A percentile compares a stretch with the other conserved stretches of the same genome.
phyloP scores from a whole-genome alignment of 2,329 filamentous ascomycete species.

The Xylaria sp. region DNA sequence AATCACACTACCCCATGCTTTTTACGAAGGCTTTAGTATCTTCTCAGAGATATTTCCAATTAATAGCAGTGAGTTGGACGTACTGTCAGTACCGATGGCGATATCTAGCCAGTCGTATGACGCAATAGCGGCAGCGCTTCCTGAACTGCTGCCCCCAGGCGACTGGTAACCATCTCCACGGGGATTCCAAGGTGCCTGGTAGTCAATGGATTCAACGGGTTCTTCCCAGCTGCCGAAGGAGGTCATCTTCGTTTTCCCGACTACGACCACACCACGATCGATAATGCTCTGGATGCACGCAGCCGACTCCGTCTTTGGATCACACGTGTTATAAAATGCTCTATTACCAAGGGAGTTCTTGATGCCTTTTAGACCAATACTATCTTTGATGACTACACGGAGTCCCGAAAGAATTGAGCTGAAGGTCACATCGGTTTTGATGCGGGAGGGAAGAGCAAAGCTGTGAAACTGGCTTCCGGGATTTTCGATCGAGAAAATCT shows the following conservation, averaged over 20 bases:
- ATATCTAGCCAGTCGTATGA: conserved; percentile 5
- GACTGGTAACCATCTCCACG: conserved; percentile 1
- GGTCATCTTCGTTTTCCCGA: conserved; percentile 1
- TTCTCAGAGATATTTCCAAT: not conserved
- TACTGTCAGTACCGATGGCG: not conserved
- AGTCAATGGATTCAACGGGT: not conserved
- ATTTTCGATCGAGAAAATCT: not conserved
- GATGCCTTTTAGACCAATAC: conserved; percentile 1
- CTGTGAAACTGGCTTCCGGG: conserved; percentile 1
- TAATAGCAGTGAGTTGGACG: not conserved
- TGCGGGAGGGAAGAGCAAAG: conserved; percentile 1
- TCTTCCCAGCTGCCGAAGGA: conserved; percentile 1
- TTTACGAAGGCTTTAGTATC: not conserved
- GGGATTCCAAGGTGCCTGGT: not conserved
- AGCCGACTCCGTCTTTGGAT: not conserved
- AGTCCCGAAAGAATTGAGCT: not conserved
- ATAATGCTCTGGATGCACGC: not conserved
- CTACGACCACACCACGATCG: not conserved
- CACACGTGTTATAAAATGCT: not conserved
- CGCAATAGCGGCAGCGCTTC: not conserved
- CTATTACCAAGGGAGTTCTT: not conserved
- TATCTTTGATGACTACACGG: conserved; percentile 2
- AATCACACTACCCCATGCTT: conserved; percentile 1
- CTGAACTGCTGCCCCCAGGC: not conserved
- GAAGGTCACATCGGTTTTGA: not conserved